These are phyloP conservation scores for Zygoascus sp. DNA, from an alignment of 1,139 yeast genomes.

Conservation along the genomic window DNA sequence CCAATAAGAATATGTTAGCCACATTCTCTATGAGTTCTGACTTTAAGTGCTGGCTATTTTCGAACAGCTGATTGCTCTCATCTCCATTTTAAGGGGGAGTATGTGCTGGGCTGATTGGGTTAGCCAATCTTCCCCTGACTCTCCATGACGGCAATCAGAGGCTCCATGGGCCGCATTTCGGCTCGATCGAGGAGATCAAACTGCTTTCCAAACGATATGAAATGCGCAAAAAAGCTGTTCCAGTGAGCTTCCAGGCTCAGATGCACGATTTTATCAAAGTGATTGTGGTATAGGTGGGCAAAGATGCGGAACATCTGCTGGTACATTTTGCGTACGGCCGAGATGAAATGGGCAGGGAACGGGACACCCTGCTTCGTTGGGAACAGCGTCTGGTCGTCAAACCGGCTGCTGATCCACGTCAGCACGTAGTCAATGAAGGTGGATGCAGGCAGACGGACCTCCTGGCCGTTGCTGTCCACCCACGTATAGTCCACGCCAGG, in stretches of 20 bases:
- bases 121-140: slow-evolving; percentile 71
- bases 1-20: too few species aligned
- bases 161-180: slow-evolving; percentile 74
- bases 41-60: too few species aligned
- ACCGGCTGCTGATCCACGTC: slow-evolving; percentile 82
- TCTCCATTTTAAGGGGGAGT: not conserved
- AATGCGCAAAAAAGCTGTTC: slow-evolving; percentile 98
- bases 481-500: slow-evolving; percentile 87
- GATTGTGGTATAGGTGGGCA: slow-evolving; percentile 93
- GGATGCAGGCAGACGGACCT: slow-evolving; percentile 83
- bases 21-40: too few species aligned
- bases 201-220: slow-evolving; percentile 78
- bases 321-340: slow-evolving; percentile 79
- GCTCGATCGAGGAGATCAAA: slow-evolving; percentile 71
- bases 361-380: slow-evolving; percentile 92
- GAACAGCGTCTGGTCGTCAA: slow-evolving; percentile 82
- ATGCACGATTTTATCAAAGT: slow-evolving; percentile 87
- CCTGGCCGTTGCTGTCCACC: slow-evolving; percentile 75
- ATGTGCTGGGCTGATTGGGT: not conserved
- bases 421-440: slow-evolving; percentile 90
- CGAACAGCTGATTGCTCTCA: too few species aligned
- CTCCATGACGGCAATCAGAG: slow-evolving; percentile 75
- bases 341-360: slow-evolving; percentile 79
- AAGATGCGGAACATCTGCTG: slow-evolving; percentile 94
- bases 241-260: slow-evolving; percentile 93